Evolutionary conservation across 371 early-diverging fungal species (phyloP).

Genomic region (Rhizomucor pusillus): DNA sequence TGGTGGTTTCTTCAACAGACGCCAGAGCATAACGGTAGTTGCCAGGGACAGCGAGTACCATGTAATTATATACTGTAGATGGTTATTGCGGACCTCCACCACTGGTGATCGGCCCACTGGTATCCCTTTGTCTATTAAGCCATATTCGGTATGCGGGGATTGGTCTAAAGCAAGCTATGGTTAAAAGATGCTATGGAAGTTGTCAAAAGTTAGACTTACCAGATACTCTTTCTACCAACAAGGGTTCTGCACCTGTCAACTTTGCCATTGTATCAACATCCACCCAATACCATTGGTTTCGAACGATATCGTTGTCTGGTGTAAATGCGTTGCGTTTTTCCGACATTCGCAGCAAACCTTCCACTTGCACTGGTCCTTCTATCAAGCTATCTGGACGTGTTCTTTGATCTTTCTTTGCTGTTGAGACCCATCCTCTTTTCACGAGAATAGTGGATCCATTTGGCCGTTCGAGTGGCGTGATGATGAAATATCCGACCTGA

Average conservation of each 20-base stretch:
- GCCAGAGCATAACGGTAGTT: constrained; percentile 67
- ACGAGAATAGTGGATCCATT: constrained; percentile 77
- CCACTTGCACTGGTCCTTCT: constrained; percentile 52
- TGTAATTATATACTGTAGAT: constrained; percentile 83
- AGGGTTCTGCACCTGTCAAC: constrained; percentile 57
- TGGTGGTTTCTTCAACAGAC: constrained; percentile 43
- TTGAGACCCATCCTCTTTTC: constrained; percentile 87
- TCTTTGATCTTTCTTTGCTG: constrained; percentile 60
- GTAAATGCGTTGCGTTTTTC: constrained; percentile 68
- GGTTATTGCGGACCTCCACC: constrained; percentile 81
- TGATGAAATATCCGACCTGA: constrained; percentile 74
- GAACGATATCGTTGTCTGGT: constrained; percentile 63
- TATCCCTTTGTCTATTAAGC: constrained; percentile 57
- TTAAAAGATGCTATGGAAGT: not conserved
- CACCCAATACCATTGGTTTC: constrained; percentile 81
- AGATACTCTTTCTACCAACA: constrained; percentile 72
- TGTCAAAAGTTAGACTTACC: too few relatives aligned
- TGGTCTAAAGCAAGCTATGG: constrained; percentile 17
- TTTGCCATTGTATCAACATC: constrained; percentile 79
- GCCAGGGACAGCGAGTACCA: constrained; percentile 78
- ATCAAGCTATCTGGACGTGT: constrained; percentile 59
- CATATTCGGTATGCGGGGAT: constrained; percentile 38
- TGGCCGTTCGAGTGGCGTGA: constrained; percentile 83
- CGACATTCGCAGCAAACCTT: constrained; percentile 61
- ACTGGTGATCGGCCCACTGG: constrained; percentile 72